These are phyloP conservation scores for Mollisia scopiformis DNA, from an alignment of 2,329 filamentous ascomycete genomes.

Conservation along the genomic window DNA sequence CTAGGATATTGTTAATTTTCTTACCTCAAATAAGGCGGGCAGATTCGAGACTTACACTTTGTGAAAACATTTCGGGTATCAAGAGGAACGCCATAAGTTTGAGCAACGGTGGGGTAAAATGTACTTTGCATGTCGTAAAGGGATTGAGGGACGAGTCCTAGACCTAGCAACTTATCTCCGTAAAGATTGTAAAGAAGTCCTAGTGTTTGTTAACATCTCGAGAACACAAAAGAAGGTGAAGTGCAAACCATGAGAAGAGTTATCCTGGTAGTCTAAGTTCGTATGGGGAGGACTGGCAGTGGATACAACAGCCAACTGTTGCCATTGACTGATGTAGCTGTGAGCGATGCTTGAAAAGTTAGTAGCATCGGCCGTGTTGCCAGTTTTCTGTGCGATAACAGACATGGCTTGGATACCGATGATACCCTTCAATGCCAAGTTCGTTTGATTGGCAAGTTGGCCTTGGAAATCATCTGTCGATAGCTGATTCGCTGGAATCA, in stretches of 20 bases:
- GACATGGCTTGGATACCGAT: conserved; percentile 83
- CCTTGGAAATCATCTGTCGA: conserved; percentile 87
- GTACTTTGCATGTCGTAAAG: conserved; percentile 78
- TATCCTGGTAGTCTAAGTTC: conserved; percentile 78
- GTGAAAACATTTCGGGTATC: conserved; percentile 82
- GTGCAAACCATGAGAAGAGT: conserved; percentile 40
- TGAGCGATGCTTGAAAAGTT: conserved; percentile 66
- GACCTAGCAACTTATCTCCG: conserved; percentile 76
- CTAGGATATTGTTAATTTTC: conserved; percentile 2
- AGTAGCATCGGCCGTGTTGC: conserved; percentile 57
- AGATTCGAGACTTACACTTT: conserved; percentile 55
- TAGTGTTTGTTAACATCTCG: conserved; percentile 1
- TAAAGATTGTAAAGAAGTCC: conserved; percentile 78
- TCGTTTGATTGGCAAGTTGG: conserved; percentile 77
- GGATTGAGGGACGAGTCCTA: conserved; percentile 73
- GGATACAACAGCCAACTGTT: conserved; percentile 68
- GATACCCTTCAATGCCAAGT: conserved; percentile 82
- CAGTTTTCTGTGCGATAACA: conserved; percentile 65
- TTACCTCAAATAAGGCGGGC: background rate
- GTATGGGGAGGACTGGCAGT: conserved; percentile 66
- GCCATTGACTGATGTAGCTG: conserved; percentile 75
- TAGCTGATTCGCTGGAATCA: conserved; percentile 76
- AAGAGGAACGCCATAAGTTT: conserved; percentile 78
- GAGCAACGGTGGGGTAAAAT: conserved; percentile 74
- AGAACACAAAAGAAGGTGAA: background rate